Evolutionary conservation across 495 filamentous ascomycete species (phyloP), one percentile per base, ranked within the genome.

Genomic region (Halenospora varia): DNA sequence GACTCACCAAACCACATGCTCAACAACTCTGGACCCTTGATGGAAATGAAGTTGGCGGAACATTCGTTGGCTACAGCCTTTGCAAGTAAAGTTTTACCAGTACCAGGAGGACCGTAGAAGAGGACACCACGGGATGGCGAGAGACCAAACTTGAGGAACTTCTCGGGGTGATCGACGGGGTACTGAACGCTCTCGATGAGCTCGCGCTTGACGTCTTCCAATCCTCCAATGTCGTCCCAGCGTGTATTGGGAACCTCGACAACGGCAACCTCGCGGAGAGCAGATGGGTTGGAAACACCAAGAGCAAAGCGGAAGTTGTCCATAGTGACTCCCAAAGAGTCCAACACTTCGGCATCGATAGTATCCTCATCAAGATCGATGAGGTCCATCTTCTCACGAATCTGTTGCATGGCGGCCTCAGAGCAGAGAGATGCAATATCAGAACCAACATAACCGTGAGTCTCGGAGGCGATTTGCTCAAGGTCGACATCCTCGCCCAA

Each of bases 1-100:
- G 95, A 97, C 76, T 98, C 94, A 88, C 94, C 94, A 72, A 98
- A 98, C 94, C 94, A 98, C 94, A 98, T 98, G 68, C 90, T 96
- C 57, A 98, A 83, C 66, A 98, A 77, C 77, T 98, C 94, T 60
- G 94, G 94, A 56, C 94, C 94, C 83, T 98, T 98, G 70, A 98
- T 85, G 54, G 94, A 97, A 71, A 98, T 97, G 78, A 98, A 98
- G 78, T 98, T 98, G 76, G 94, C 94, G 48, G 95, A 87, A 66
- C 95, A 97, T 80, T 98, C 94, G 75, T 98, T 98, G 71, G 94
- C 94, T 59, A 98, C 95, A 57, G 94, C 94, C 81, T 98, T 98
- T 73, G 94, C 94, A 77, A 98, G 87, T 78, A 98, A 81, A 46
- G 94, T 98, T 82, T 98, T 98, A 96, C 94, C 94, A 66, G 95